Percentiles rank a stretch among this genome's conserved stretches.
Conservation (phyloP, 768 basidiomycete species). For the Candolleomyces eurysporus region DNA sequence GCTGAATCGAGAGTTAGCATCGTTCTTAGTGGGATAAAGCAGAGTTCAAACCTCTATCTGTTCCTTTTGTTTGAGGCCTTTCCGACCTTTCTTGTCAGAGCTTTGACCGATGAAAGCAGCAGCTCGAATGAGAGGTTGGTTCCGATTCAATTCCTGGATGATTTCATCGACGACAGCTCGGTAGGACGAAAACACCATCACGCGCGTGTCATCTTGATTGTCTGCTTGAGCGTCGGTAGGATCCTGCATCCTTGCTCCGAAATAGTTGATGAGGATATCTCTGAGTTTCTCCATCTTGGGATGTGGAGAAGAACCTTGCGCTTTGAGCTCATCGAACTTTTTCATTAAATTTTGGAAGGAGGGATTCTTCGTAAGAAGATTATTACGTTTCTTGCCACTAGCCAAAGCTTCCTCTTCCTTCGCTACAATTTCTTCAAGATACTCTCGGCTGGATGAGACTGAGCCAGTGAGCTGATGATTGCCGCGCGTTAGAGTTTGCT, state of each 20-base stretch:
- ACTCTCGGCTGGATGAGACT: slow-evolving; percentile 37
- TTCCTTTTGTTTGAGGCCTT: slow-evolving; percentile 87
- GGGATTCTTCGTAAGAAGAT: slow-evolving; percentile 48
- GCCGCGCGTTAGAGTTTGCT: not conserved
- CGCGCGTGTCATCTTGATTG: slow-evolving; percentile 58
- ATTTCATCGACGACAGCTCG: slow-evolving; percentile 91
- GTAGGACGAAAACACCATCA: slow-evolving; percentile 95
- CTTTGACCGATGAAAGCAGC: slow-evolving; percentile 91
- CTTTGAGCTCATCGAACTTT: slow-evolving; percentile 62
- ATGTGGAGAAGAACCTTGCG: slow-evolving; percentile 61
- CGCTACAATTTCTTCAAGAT: slow-evolving; percentile 46
- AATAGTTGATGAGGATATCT: slow-evolving; percentile 74
- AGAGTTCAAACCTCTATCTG: slow-evolving; percentile 70
- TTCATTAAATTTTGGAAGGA: slow-evolving; percentile 63
- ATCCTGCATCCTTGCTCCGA: slow-evolving; percentile 52
- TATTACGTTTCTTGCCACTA: slow-evolving; percentile 40
- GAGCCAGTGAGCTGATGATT: slow-evolving; percentile 4
- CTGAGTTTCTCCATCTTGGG: slow-evolving; percentile 92
- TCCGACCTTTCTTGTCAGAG: slow-evolving; percentile 78
- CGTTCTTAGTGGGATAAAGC: not conserved
- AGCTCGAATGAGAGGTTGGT: slow-evolving; percentile 77
- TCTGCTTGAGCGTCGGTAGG: slow-evolving; percentile 30
- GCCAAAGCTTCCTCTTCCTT: slow-evolving; percentile 35
- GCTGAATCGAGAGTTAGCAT: slow-evolving; percentile 40
- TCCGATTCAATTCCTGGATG: slow-evolving; percentile 71